Evolutionary conservation across 352 stramenopile species (phyloP).

Genomic region (Globisporangium orthogonon): DNA sequence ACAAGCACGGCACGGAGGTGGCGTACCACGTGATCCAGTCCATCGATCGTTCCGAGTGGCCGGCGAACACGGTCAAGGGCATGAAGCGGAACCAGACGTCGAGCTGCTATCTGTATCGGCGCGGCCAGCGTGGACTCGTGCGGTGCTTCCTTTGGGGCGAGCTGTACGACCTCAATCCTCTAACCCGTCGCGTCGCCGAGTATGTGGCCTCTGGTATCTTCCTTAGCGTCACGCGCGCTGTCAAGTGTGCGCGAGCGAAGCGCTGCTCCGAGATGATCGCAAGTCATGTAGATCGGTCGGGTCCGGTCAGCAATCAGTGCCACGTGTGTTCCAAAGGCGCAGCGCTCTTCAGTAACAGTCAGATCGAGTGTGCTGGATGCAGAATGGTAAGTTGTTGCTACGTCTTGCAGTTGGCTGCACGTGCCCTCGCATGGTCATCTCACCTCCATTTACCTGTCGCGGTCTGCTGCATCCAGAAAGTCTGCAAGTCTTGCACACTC

Average conservation of each 20-base stretch:
- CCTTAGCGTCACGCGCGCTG: not conserved
- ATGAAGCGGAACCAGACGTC: constrained; percentile 25
- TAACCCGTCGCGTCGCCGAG: not conserved
- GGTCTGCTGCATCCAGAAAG: constrained; percentile 12
- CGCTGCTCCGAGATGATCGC: not conserved
- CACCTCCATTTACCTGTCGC: not conserved
- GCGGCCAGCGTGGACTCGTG: not conserved
- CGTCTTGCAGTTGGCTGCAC: not conserved
- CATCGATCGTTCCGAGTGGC: constrained; percentile 34
- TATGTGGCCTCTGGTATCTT: not conserved
- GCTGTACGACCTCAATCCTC: not conserved
- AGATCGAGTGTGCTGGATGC: constrained; percentile 23
- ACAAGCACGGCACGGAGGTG: constrained; percentile 23
- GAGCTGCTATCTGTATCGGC: constrained; percentile 31
- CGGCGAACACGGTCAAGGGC: constrained; percentile 21
- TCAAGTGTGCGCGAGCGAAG: not conserved
- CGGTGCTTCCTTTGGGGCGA: not conserved
- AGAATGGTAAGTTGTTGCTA: constrained; percentile 1
- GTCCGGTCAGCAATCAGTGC: constrained; percentile 7
- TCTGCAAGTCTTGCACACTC: constrained; percentile 28
- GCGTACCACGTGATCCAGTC: constrained; percentile 37
- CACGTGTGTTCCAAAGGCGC: constrained; percentile 13
- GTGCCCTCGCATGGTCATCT: not conserved
- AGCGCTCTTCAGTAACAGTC: constrained; percentile 15
- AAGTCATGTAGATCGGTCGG: not conserved